Evolutionary conservation across 345 rosid genomes (phyloP).

Genomic region (Populus euphratica): DNA sequence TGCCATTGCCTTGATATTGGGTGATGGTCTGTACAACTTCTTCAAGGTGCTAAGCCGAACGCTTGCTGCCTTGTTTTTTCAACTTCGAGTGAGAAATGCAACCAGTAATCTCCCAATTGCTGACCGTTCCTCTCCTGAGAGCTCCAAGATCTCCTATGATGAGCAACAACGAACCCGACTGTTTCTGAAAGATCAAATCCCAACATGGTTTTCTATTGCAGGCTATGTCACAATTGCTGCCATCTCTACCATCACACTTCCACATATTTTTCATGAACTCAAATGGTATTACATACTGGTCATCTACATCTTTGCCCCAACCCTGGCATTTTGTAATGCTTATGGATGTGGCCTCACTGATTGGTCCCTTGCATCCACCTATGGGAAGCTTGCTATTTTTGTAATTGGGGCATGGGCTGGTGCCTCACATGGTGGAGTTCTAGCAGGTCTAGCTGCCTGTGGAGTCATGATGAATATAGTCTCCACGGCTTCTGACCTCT

Average conservation of each 20-base stretch:
- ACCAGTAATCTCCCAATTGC: neutral
- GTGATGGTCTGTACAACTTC: neutral
- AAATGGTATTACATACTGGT: conserved; percentile 33
- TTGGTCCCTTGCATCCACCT: conserved; percentile 17
- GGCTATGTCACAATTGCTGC: conserved; percentile 15
- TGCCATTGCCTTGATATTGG: neutral
- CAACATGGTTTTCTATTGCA: conserved; percentile 12
- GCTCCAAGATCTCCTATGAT: conserved; percentile 31
- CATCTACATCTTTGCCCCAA: conserved; percentile 11
- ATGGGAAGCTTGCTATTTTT: conserved; percentile 26
- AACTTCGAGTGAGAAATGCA: neutral
- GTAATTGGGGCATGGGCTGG: conserved; percentile 29
- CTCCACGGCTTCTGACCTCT: conserved; percentile 24
- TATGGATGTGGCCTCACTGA: conserved; percentile 35
- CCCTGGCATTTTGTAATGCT: conserved; percentile 28
- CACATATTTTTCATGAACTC: conserved; percentile 18
- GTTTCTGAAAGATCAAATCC: conserved; percentile 29
- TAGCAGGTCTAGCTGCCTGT: conserved; percentile 27
- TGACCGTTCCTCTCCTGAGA: neutral
- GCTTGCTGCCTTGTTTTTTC: neutral
- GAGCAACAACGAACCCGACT: conserved; percentile 11
- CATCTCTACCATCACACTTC: conserved; percentile 18
- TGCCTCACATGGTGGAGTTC: conserved; percentile 16
- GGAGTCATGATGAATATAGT: conserved; percentile 35
- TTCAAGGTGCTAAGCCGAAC: neutral